Evolutionary conservation across 2,329 filamentous ascomycete species (phyloP).

Genomic region (Penicillium sp.): DNA sequence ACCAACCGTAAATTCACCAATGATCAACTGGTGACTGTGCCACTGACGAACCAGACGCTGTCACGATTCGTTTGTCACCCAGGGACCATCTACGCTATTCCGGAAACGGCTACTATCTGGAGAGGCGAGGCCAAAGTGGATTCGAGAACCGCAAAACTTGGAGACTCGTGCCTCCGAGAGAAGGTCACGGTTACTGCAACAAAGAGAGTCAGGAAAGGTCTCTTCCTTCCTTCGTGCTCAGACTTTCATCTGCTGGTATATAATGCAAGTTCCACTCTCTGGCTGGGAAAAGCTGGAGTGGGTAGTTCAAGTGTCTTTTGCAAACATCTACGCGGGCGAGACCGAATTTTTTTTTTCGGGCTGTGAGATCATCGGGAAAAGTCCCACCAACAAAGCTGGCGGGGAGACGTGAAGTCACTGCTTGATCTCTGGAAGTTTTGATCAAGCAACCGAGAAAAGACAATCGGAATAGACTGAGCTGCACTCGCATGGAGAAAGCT

Average conservation of each 20-base stretch:
- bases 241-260: no score
- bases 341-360: slow-evolving; percentile 3
- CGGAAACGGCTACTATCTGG: slow-evolving; percentile 18
- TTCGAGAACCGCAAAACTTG: slow-evolving; percentile 1
- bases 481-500: not conserved
- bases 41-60: slow-evolving; percentile 14
- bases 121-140: slow-evolving; percentile 13
- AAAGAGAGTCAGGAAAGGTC: not conserved
- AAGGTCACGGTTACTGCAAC: not conserved
- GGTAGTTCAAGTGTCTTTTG: no score
- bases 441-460: not conserved
- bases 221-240: no score
- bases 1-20: slow-evolving; percentile 1
- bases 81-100: slow-evolving; percentile 14
- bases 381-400: not conserved
- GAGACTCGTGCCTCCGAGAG: not conserved
- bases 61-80: not conserved
- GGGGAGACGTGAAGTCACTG: slow-evolving; percentile 14
- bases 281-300: no score
- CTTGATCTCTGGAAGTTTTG: not conserved
- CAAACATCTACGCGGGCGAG: not conserved
- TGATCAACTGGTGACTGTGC: slow-evolving; percentile 2
- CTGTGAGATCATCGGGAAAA: slow-evolving; percentile 4
- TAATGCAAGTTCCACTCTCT: no score
- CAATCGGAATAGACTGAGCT: not conserved